Evolutionary conservation across 1,139 yeast genomes (phyloP).

Genomic region (Blastobotrys apis): DNA sequence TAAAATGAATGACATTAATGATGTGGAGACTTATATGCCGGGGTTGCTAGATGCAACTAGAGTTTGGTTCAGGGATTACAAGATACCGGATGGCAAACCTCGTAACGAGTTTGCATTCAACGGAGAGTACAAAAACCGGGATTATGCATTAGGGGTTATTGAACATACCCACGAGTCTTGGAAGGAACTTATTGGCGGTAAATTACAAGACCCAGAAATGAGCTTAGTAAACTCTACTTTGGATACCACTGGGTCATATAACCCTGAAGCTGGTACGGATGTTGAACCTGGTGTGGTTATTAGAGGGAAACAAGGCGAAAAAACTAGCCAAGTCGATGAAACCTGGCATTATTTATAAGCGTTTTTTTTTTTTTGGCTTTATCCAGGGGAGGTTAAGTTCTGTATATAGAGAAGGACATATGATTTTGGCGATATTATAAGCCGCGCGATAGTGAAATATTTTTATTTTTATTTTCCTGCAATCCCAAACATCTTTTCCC

Average conservation of each 20-base stretch:
- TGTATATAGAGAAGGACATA: too few species aligned
- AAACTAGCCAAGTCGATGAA: constrained; percentile 4
- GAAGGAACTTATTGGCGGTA: constrained; percentile 55
- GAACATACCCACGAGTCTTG: constrained; percentile 70
- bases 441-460: too few species aligned
- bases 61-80: constrained; percentile 89
- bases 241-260: not conserved
- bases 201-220: constrained; percentile 32
- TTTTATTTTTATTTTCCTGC: too few species aligned
- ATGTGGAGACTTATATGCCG: constrained; percentile 71
- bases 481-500: too few species aligned
- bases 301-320: not conserved
- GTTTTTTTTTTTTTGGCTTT: too few species aligned
- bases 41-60: constrained; percentile 77
- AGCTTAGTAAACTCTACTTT: constrained; percentile 14
- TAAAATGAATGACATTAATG: constrained; percentile 68
- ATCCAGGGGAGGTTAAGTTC: too few species aligned
- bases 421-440: too few species aligned
- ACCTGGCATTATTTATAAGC: constrained; percentile 6
- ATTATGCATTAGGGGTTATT: constrained; percentile 68
- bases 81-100: constrained; percentile 88
- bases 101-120: constrained; percentile 80
- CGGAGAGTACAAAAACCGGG: constrained; percentile 71
- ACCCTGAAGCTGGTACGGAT: not conserved
- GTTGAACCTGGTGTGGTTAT: constrained; percentile 1